Conservation (phyloP, 2,329 filamentous ascomycete species). For the Cladophialophora chaetospira region DNA sequence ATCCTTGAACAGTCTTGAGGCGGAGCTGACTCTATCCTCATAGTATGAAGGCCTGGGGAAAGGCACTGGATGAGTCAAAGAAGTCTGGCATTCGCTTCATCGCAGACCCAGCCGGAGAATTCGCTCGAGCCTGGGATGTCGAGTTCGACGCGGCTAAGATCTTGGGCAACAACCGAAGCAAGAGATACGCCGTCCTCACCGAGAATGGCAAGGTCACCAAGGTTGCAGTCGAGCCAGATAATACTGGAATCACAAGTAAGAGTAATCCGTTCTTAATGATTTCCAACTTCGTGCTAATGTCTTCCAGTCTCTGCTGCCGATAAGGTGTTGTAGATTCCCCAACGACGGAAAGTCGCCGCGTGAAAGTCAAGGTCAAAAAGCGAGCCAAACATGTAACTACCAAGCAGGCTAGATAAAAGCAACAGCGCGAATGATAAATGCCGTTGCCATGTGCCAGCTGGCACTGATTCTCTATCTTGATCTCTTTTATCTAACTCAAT, state of each 20-base stretch:
- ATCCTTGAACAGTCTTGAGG: background rate
- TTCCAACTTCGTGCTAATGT: slow-evolving; percentile 2
- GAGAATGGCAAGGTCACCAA: slow-evolving; percentile 83
- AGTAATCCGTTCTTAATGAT: background rate
- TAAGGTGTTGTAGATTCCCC: slow-evolving; percentile 25
- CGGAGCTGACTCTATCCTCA: background rate
- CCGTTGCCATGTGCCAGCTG: no score
- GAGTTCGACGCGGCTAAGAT: slow-evolving; percentile 76
- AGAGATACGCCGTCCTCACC: slow-evolving; percentile 82
- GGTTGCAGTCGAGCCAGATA: slow-evolving; percentile 83
- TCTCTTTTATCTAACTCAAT: slow-evolving; percentile 50
- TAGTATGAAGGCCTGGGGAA: slow-evolving; percentile 88
- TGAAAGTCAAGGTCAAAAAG: background rate
- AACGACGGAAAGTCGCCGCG: background rate
- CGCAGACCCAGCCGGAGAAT: slow-evolving; percentile 74
- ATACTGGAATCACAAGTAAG: slow-evolving; percentile 75
- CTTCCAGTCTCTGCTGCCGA: slow-evolving; percentile 29
- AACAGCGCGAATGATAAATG: background rate
- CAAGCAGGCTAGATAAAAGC: background rate
- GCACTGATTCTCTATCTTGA: no score
- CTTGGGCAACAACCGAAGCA: slow-evolving; percentile 80
- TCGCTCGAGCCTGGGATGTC: slow-evolving; percentile 81
- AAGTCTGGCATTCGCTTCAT: slow-evolving; percentile 84
- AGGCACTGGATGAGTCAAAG: slow-evolving; percentile 72
- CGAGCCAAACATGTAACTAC: background rate